Evolutionary conservation across 169 alveolate species (phyloP).

Genomic region (Plasmodium inui): DNA sequence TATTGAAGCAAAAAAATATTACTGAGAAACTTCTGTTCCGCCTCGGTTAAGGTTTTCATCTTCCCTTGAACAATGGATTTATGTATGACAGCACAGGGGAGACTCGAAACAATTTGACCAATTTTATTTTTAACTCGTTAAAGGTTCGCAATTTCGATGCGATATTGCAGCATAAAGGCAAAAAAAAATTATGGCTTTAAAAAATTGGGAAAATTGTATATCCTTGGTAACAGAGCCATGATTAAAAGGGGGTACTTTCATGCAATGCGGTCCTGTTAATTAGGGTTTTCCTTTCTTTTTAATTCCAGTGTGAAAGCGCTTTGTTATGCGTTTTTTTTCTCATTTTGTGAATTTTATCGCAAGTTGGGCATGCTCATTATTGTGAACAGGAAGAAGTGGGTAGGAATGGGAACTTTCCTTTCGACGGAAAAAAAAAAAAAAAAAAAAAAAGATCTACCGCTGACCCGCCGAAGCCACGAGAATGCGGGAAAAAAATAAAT

Average conservation of each 20-base stretch:
- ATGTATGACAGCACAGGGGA: not conserved
- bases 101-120: not conserved
- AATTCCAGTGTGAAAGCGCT: not conserved
- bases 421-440: not conserved
- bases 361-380: not conserved
- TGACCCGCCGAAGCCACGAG: not conserved
- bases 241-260: not conserved
- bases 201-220: conserved; percentile 1
- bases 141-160: not conserved
- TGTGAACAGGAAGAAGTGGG: not conserved
- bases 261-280: not conserved
- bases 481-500: not conserved
- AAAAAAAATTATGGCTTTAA: not conserved
- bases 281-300: not conserved
- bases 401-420: not conserved
- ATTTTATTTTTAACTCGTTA: not conserved
- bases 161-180: not conserved
- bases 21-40: conserved; percentile 59
- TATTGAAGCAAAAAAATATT: not conserved
- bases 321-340: not conserved
- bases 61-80: not conserved
- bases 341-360: not conserved
- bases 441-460: not conserved
- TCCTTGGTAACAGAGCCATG: not conserved
- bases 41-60: conserved; percentile 63